Conservation (phyloP, 1,139 yeast genomes). For the Candida pseudocylindracea region DNA sequence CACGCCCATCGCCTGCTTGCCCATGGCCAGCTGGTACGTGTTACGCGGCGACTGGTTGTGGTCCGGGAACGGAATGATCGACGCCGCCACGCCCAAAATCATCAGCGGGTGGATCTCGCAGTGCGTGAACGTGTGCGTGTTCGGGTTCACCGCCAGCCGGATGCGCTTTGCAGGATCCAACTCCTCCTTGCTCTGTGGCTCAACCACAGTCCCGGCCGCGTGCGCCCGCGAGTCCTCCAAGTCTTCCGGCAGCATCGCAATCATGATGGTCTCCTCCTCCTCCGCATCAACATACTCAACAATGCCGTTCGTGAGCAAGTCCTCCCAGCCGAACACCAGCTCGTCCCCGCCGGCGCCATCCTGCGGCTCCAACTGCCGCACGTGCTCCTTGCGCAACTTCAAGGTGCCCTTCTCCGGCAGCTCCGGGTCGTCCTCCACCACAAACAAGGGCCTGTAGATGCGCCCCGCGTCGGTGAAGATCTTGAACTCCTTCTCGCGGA, state of each 20-base stretch:
- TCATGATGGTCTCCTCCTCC: conserved; percentile 94
- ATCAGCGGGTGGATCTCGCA: conserved; percentile 98
- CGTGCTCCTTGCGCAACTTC: conserved; percentile 66
- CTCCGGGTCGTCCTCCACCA: conserved; percentile 70
- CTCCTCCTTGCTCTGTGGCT: conserved; percentile 14
- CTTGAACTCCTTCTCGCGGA: conserved; percentile 87
- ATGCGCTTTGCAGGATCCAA: conserved; percentile 76
- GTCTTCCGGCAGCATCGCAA: conserved; percentile 98
- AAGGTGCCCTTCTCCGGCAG: conserved; percentile 61
- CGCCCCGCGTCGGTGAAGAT: conserved; percentile 98
- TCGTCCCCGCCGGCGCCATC: conserved; percentile 33
- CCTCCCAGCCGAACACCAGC: conserved; percentile 59
- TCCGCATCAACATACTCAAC: conserved; percentile 94
- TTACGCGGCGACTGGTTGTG: conserved; percentile 99
- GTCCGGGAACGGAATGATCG: conserved; percentile 98
- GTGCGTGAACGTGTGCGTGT: conserved; percentile 83
- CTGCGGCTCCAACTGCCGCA: conserved; percentile 40
- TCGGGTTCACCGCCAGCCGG: conserved; percentile 38
- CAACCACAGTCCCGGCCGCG: conserved; percentile 12
- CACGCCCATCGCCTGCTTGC: conserved; percentile 99
- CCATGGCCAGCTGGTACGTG: conserved; percentile 98
- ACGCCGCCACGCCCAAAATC: conserved; percentile 97
- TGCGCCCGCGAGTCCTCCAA: conserved; percentile 41
- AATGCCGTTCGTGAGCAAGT: conserved; percentile 64
- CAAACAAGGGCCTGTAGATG: conserved; percentile 83